Evolutionary conservation across 352 stramenopile species (phyloP).

Genomic region (Peronospora destructor): DNA sequence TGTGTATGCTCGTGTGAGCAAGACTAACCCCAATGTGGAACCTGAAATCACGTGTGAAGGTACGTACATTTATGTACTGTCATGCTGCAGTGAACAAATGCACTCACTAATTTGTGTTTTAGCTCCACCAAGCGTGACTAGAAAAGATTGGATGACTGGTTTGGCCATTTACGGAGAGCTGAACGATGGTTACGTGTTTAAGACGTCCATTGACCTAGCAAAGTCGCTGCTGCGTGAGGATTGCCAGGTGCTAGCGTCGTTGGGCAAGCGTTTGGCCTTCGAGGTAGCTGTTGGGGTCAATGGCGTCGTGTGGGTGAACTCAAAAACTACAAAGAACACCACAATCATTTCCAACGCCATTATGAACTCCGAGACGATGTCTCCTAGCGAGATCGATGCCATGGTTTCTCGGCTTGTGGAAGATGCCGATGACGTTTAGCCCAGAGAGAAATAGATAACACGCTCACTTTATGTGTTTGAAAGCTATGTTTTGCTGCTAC

Average conservation of each 20-base stretch:
- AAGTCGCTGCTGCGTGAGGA: constrained; percentile 70
- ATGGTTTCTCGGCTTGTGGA: constrained; percentile 75
- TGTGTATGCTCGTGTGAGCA: constrained; percentile 92
- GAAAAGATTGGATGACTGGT: constrained; percentile 99
- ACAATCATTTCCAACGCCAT: constrained; percentile 85
- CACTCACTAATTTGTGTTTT: constrained; percentile 12
- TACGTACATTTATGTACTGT: constrained; percentile 10
- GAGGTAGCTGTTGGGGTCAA: constrained; percentile 95
- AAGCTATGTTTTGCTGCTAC: neutral
- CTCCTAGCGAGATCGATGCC: constrained; percentile 52
- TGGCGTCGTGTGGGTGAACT: constrained; percentile 94
- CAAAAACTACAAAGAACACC: constrained; percentile 72
- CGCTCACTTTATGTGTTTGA: constrained; percentile 1
- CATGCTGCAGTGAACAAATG: constrained; percentile 10
- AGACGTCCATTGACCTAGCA: constrained; percentile 69
- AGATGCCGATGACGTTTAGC: constrained; percentile 42
- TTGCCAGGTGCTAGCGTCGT: constrained; percentile 72
- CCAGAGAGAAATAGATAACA: constrained; percentile 17
- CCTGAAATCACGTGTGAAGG: constrained; percentile 93
- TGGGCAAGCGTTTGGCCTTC: constrained; percentile 86
- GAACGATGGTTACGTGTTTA: constrained; percentile 88
- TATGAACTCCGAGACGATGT: constrained; percentile 86
- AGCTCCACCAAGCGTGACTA: constrained; percentile 73
- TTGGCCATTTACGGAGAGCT: constrained; percentile 94
- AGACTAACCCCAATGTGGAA: constrained; percentile 84